Evolutionary conservation across 1,284 basidiomycete genomes (phyloP).

Genomic region (Sphaerobolus stellatus): DNA sequence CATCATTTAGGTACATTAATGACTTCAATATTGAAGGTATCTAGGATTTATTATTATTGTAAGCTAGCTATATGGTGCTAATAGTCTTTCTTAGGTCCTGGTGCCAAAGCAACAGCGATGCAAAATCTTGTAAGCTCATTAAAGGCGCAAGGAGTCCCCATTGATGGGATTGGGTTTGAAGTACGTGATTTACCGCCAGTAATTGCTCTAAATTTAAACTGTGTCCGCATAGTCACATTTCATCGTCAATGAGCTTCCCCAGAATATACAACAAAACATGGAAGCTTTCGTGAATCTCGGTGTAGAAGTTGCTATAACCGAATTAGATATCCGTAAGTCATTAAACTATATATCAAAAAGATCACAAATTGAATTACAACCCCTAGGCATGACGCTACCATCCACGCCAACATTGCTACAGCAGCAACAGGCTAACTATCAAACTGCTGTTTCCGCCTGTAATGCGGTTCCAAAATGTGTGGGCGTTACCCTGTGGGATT

Average conservation of each 20-base stretch:
- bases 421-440: constrained; percentile 51
- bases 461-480: constrained; percentile 41
- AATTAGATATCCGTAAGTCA: constrained; percentile 46
- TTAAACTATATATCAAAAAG: no score
- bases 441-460: constrained; percentile 46
- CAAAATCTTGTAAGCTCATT: constrained; percentile 44
- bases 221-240: constrained; percentile 36
- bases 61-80: no score
- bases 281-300: constrained; percentile 48
- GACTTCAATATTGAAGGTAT: constrained; percentile 55
- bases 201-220: not conserved
- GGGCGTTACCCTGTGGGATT: constrained; percentile 53
- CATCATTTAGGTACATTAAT: constrained; percentile 42
- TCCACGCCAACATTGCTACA: constrained; percentile 43
- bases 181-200: constrained; percentile 12
- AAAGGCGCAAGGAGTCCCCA: constrained; percentile 40
- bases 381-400: constrained; percentile 45
- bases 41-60: no score
- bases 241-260: constrained; percentile 47
- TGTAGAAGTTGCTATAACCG: constrained; percentile 55
- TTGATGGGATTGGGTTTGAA: constrained; percentile 52
- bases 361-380: no score
- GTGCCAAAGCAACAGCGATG: constrained; percentile 46
- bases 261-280: constrained; percentile 41
- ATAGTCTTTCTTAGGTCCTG: constrained; percentile 13